Evolutionary conservation across 2,329 filamentous ascomycete species (phyloP), one percentile per base, ranked within the genome.

Genomic region (Sarocladium strictum): DNA sequence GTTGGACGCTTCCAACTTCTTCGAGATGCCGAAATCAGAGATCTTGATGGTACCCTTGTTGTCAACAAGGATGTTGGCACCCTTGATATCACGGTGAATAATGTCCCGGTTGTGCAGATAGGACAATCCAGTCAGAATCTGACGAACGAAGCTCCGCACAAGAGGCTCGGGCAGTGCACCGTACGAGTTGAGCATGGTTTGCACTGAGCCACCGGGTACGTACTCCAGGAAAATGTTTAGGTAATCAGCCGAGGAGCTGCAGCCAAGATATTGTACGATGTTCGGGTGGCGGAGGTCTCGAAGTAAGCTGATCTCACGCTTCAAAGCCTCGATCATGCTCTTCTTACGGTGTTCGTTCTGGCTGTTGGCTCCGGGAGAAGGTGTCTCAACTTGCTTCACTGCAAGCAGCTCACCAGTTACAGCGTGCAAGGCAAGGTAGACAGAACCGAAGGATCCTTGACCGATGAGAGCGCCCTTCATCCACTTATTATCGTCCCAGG

Each of bases 181-280:
- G 69, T 99, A 99, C 62, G 95, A 96, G 75, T 97, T 94, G 60
- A 99, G 86, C 92, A 99, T 97, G 10, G 90, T 96, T 61, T 96
- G 94, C 24, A 99, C 95, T 12, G 93, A 97, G 45, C 94, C 94
- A 71, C 94, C 94, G 15, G 94, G 90, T 29, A 99, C 94, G 69
- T 99, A 99, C 72, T 99, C 94, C 66, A 99, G 85, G 84, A 99
- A 99, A 87, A 99, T 99, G 75, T 99, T 99, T 64, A 99, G 84
- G 68, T 93, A 87, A 54, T 92, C 87, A 17, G 90, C 84, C 58
- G 96, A 94, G 9, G 90, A 93, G 65, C 92, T 93, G 62, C 92
- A 97, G 57, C 94, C 94, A 7, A 99, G 84, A 67, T 99, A 99
- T 68, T 97, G 94, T 69, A 99, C 94, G 67, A 99, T 97, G 69